A percentile compares a stretch with the other conserved stretches of the same genome.
Conservation (phyloP, 2,329 filamentous ascomycete species). For the Colletotrichum sidae region DNA sequence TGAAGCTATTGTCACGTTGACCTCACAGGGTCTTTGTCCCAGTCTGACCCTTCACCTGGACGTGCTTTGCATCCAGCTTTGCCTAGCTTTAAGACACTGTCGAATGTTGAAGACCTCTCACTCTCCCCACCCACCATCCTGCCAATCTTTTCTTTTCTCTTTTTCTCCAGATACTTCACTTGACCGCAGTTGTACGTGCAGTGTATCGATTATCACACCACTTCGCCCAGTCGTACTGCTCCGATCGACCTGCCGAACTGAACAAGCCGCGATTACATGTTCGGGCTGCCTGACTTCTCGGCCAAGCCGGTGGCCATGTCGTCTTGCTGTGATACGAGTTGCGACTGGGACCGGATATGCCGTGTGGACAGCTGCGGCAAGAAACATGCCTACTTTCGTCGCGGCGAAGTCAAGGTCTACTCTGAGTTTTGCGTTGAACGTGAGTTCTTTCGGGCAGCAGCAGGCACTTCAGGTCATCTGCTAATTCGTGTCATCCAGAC, state of each 20-base stretch:
- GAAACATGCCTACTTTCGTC: slow-evolving; percentile 32
- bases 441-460: neutral
- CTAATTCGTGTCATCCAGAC: slow-evolving; percentile 3
- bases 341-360: slow-evolving; percentile 19
- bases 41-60: slow-evolving; percentile 28
- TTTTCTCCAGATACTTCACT: neutral
- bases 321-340: slow-evolving; percentile 14
- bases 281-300: neutral
- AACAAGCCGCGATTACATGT: neutral
- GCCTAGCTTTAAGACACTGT: slow-evolving; percentile 7
- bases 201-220: neutral
- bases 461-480: neutral
- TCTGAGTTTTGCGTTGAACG: slow-evolving; percentile 34
- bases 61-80: slow-evolving; percentile 28
- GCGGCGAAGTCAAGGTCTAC: slow-evolving; percentile 25
- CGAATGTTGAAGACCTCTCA: neutral
- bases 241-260: neutral
- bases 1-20: slow-evolving; percentile 35
- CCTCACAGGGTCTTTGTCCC: slow-evolving; percentile 34
- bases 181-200: neutral
- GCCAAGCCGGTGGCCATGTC: neutral
- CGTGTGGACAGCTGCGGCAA: slow-evolving; percentile 26
- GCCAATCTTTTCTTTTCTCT: neutral
- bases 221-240: neutral
- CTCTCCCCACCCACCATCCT: neutral